Evolutionary conservation across 1,139 yeast species (phyloP), one percentile per base, ranked within the genome.

Genomic region (Blastobotrys petasosporus): DNA sequence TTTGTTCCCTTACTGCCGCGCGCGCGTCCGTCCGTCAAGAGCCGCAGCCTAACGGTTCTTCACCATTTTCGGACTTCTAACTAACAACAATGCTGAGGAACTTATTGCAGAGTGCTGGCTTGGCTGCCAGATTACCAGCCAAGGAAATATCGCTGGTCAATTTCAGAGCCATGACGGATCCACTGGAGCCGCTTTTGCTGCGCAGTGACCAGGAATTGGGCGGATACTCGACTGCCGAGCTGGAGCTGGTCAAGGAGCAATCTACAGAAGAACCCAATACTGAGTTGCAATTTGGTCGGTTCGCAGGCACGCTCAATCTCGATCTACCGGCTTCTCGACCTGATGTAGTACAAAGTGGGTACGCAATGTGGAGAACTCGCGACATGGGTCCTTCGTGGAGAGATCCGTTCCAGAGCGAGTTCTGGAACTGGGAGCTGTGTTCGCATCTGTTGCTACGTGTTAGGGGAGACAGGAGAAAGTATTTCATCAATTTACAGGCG

Each of bases 281-380:
- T 9, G 46, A 45, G 12, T 32, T 20, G 6, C 50, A 41, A 25
- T 69, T 74, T 38, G 88, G 80, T 4, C 77, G 74, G 51, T 85
- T 85, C 66, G 76, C 75, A 57, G 95, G 95, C 6, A 76, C 77
- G 50, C 69, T 85, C 55, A 84, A 80, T 61, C 74, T 83, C 54
- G 88, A 84, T 55, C 75, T 85, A 44, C 95, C 95, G 13, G 75
- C 78, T 51, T 77, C 79, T 53, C 73, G 77, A 39, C 87, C 88
- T 0, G 82, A 79, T 44, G 76, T 84, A 34, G 75, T 81, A 13
- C 72, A 84, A 43, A 77, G 86, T 5, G 95, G 95, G 1, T 86
- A 86, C 67, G 88, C 94, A 41, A 85, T 86, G 94, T 84, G 85
- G 66, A 75, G 94, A 53, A 85, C 95, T 1, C 74, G 70, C 53